Conservation (phyloP, 495 filamentous ascomycete species). For the Penicillium coprophilum region DNA sequence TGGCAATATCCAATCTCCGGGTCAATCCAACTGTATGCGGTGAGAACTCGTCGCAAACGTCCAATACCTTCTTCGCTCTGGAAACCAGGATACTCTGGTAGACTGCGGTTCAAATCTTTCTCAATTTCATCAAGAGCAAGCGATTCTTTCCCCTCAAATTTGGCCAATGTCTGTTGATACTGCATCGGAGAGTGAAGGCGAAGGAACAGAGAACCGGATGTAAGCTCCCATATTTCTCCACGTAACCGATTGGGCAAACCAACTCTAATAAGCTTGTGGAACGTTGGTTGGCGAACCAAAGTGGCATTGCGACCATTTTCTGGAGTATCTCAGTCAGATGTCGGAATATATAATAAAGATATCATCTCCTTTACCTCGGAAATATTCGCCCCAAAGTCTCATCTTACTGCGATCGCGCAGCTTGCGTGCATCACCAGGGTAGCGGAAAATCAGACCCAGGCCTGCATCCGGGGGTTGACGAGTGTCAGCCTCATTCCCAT, state of each 20-base stretch:
- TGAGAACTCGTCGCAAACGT: conserved; percentile 82
- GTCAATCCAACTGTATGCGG: conserved; percentile 95
- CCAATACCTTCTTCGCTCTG: conserved; percentile 96
- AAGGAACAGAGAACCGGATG: conserved; percentile 85
- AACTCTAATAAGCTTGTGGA: conserved; percentile 95
- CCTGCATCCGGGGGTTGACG: conserved; percentile 85
- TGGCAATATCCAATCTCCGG: conserved; percentile 96
- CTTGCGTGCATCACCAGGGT: conserved; percentile 95
- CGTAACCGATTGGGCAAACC: conserved; percentile 89
- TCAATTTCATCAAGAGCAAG: conserved; percentile 98
- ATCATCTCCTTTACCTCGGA: conserved; percentile 57
- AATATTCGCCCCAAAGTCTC: conserved; percentile 93
- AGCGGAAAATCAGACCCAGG: conserved; percentile 87
- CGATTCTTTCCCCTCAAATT: conserved; percentile 79
- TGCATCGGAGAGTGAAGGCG: conserved; percentile 81
- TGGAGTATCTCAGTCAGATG: conserved; percentile 25
- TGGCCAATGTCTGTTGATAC: conserved; percentile 78
- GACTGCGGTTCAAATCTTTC: conserved; percentile 92
- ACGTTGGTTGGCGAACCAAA: conserved; percentile 89
- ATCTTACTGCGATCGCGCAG: conserved; percentile 95
- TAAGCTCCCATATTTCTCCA: conserved; percentile 94
- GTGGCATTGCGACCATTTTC: conserved; percentile 95
- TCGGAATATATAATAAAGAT: background rate
- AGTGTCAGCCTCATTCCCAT: conserved; percentile 39
- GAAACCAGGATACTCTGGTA: conserved; percentile 96